These are phyloP conservation scores for Dendrobium catenatum DNA, from an alignment of 106 monocot genomes.

Conservation along the genomic window DNA sequence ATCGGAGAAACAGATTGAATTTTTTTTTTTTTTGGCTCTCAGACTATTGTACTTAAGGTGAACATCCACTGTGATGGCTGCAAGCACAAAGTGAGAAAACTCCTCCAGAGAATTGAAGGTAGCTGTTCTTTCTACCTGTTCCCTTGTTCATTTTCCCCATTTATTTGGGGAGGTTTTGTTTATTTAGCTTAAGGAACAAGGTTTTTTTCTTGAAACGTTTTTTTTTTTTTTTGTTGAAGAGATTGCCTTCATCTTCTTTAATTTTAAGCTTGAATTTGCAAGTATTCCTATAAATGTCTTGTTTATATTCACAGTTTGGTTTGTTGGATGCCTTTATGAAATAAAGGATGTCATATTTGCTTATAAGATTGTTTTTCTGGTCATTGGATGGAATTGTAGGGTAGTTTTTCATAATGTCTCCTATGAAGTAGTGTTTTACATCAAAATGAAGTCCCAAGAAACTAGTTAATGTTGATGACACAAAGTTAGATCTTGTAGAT, in stretches of 20 bases:
- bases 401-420: background rate
- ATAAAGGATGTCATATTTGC: background rate
- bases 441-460: background rate
- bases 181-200: background rate
- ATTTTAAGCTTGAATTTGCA: background rate
- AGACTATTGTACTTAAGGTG: constrained; percentile 49
- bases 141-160: background rate
- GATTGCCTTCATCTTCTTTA: background rate
- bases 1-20: background rate
- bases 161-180: background rate
- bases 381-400: too few relatives aligned
- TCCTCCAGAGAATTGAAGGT: constrained; percentile 56
- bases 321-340: background rate
- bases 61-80: constrained; percentile 64
- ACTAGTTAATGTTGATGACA: background rate
- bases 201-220: background rate
- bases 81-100: constrained; percentile 47
- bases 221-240: background rate
- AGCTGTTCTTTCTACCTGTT: background rate
- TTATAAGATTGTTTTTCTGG: too few relatives aligned
- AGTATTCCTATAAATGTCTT: background rate
- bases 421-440: background rate
- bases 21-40: constrained; percentile 10
- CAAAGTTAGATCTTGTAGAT: background rate
- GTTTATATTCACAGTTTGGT: background rate